phyloP scores from a whole-genome alignment of 1,139 yeast genomes.

The Nakaseomyces nivariensis region DNA sequence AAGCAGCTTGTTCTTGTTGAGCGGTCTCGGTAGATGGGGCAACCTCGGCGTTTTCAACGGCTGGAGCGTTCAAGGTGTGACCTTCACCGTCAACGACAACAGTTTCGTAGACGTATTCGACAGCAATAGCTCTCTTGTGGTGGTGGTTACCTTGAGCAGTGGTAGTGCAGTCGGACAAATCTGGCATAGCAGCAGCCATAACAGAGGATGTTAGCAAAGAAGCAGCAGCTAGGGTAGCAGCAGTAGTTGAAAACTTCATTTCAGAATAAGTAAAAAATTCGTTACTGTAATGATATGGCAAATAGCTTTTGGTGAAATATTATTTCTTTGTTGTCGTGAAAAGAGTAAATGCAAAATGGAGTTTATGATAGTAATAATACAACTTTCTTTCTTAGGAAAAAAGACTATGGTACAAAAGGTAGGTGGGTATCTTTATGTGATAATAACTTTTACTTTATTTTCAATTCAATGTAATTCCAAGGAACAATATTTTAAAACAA shows the following conservation, averaged over 20 bases:
- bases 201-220: constrained; percentile 9
- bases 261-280: neutral
- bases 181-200: constrained; percentile 21
- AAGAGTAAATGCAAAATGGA: neutral
- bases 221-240: constrained; percentile 19
- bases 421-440: neutral
- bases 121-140: constrained; percentile 67
- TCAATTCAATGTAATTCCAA: too few species aligned
- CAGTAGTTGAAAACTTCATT: constrained; percentile 32
- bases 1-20: neutral
- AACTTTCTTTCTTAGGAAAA: neutral
- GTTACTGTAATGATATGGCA: neutral
- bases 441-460: neutral
- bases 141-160: constrained; percentile 38
- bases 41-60: constrained; percentile 9
- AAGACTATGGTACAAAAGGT: neutral
- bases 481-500: too few species aligned
- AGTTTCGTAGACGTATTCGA: constrained; percentile 72
- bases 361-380: neutral
- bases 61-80: constrained; percentile 28
- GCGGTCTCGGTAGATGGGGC: constrained; percentile 10
- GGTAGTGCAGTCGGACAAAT: constrained; percentile 18
- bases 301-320: neutral
- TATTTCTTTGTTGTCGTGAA: neutral
- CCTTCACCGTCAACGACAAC: constrained; percentile 65